Conservation (phyloP, 257 asterid species). For the Penstemon barbatus region DNA sequence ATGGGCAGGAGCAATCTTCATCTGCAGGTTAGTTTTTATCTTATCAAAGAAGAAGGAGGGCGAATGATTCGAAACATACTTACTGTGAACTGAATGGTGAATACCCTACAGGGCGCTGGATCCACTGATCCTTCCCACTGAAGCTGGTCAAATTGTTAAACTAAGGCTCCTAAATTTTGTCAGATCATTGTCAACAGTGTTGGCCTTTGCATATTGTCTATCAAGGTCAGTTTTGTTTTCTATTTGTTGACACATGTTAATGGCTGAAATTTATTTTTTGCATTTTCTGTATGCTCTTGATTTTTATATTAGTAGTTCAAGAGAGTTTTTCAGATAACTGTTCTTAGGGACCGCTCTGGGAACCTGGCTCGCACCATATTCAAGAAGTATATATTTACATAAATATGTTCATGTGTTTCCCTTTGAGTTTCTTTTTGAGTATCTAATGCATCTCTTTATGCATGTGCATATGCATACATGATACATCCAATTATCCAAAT, state of each 20-base stretch:
- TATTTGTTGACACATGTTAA: constrained; percentile 13
- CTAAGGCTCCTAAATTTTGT: constrained; percentile 79
- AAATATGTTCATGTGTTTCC: constrained; percentile 9
- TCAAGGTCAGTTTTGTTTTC: constrained; percentile 59
- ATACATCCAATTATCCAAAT: constrained; percentile 8
- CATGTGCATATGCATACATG: constrained; percentile 12
- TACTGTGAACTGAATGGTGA: constrained; percentile 3
- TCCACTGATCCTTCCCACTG: constrained; percentile 78
- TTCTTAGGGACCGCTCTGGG: neutral
- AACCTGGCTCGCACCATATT: neutral
- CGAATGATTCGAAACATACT: constrained; percentile 26
- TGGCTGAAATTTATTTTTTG: constrained; percentile 3
- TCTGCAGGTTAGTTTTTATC: constrained; percentile 76
- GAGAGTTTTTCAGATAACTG: too few species aligned
- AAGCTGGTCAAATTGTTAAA: constrained; percentile 82
- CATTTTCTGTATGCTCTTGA: constrained; percentile 22
- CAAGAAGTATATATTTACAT: constrained; percentile 1
- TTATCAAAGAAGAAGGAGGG: constrained; percentile 22
- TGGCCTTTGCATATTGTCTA: constrained; percentile 86
- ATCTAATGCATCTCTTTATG: constrained; percentile 1
- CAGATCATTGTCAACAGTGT: constrained; percentile 85
- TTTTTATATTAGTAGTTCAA: constrained; percentile 10
- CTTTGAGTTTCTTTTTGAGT: neutral
- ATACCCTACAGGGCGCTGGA: constrained; percentile 73
- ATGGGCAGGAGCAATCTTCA: constrained; percentile 75